A percentile compares a stretch with the other conserved stretches of the same genome.
These are phyloP conservation scores for Lactifluus pinguis DNA, from an alignment of 768 basidiomycete genomes.

Conservation along the genomic window DNA sequence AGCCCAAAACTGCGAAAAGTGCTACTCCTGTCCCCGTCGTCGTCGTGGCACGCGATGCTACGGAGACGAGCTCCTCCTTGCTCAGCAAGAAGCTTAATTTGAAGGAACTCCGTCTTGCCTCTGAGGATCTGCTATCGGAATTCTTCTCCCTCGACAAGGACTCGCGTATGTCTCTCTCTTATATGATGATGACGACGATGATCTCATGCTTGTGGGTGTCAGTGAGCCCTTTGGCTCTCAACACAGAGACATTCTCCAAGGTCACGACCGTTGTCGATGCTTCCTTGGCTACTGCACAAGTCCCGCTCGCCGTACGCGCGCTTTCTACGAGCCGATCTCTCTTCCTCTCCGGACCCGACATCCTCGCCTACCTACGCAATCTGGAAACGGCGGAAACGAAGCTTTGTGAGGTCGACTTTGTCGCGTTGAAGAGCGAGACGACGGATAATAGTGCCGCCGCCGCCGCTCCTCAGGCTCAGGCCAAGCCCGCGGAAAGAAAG, in stretches of 20 bases:
- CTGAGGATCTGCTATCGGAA: constrained; percentile 77
- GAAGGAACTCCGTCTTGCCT: constrained; percentile 82
- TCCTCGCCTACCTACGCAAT: constrained; percentile 58
- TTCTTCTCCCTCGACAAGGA: constrained; percentile 82
- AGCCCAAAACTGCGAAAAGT: constrained; percentile 91
- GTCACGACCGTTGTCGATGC: constrained; percentile 70
- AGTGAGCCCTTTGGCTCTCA: constrained; percentile 82
- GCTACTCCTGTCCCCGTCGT: constrained; percentile 79
- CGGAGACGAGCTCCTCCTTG: constrained; percentile 70
- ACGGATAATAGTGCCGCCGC: constrained; percentile 25
- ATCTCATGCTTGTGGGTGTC: neutral
- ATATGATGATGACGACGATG: too few species aligned
- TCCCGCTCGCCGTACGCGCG: constrained; percentile 69
- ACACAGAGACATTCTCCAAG: constrained; percentile 52
- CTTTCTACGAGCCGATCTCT: constrained; percentile 60
- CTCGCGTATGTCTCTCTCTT: constrained; percentile 49
- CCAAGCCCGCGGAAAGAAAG: constrained; percentile 29
- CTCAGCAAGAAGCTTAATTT: constrained; percentile 73
- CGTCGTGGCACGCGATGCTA: constrained; percentile 75
- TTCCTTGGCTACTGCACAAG: constrained; percentile 60
- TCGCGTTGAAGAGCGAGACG: constrained; percentile 43
- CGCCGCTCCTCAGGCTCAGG: constrained; percentile 15
- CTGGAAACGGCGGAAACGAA: constrained; percentile 61
- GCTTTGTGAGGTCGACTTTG: constrained; percentile 68
- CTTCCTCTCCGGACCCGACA: constrained; percentile 72